These are phyloP conservation scores for Oropetium thomaeum DNA, from an alignment of 176 grass and related monocot species.

Conservation along the genomic window DNA sequence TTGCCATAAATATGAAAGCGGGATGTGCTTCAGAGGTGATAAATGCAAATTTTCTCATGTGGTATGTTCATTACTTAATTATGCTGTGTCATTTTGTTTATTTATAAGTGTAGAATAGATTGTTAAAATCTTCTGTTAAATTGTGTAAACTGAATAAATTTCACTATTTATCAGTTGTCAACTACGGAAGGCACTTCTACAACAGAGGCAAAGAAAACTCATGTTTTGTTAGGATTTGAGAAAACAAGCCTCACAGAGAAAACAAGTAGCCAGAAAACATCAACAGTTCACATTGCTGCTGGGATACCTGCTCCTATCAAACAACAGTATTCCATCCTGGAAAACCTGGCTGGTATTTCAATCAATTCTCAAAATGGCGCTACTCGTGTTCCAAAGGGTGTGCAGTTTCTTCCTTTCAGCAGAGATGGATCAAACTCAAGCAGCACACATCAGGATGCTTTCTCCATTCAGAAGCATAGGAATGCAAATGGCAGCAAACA, in stretches of 20 bases:
- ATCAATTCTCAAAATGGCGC: conserved; percentile 39
- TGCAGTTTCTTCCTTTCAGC: conserved; percentile 65
- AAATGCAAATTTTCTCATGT: conserved; percentile 97
- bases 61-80: conserved; percentile 33
- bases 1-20: conserved; percentile 75
- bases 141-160: conserved; percentile 4
- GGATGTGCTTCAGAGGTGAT: conserved; percentile 71
- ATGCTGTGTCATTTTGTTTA: conserved; percentile 21
- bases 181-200: conserved; percentile 34
- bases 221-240: conserved; percentile 26
- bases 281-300: conserved; percentile 23
- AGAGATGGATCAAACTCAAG: conserved; percentile 30
- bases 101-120: conserved; percentile 3
- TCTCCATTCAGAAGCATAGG: conserved; percentile 26
- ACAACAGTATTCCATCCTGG: conserved; percentile 26
- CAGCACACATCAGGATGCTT: conserved; percentile 7
- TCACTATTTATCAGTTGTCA: conserved; percentile 47
- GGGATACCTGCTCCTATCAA: conserved; percentile 35
- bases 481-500: conserved; percentile 16
- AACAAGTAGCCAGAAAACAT: conserved; percentile 41
- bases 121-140: neutral
- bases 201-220: conserved; percentile 44
- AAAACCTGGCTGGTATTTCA: conserved; percentile 32
- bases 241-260: conserved; percentile 46
- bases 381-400: conserved; percentile 56